Evolutionary conservation across 352 stramenopile genomes (phyloP), one percentile per base, ranked within the genome.

Genomic region (Globisporangium cystogenes): DNA sequence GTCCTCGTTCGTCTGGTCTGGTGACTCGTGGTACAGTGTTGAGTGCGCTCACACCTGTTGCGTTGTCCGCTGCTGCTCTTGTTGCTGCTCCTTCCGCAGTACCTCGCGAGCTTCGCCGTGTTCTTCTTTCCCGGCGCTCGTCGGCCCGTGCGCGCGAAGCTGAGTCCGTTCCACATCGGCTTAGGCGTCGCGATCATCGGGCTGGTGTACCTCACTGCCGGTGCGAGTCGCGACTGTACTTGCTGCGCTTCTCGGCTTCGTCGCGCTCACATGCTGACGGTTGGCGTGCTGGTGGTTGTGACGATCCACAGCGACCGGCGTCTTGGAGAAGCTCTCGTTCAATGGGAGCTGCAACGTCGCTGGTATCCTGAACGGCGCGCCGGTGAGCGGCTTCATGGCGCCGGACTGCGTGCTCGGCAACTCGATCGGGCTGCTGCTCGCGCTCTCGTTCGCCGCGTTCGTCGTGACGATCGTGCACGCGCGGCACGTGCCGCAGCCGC

Each of bases 251-350:
- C 33, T 37, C 18, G 20, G 14, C 31, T 39, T 4, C 5, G 33
- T 5, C 33, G 18, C 33, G 14, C 33, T 36, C 31, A 14, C 31
- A n/a, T n/a, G 16, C 33, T 39, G 57, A 10, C 41, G 35, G 14
- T 45, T 39, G 21, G 15, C 27, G 23, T 60, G 33, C 37, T 37
- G 26, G 4, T 44, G 4, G 21, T 31, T 6, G 18, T 8, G 33
- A 11, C 18, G 14, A 11, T 39, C 4, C 29, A 8, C 58, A 68
- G 83, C 80, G 8, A 64, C 68, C 0, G 83, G 85, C 2, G 74
- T 94, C 14, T 40, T 93, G 18, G 77, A 95, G 64, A 93, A 94
- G 57, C 74, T 95, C 40, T 74, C 72, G 48, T 95, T 95, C 60
- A 90, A 93, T 45, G 73, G 57, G 10, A 92, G 80, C 51, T 95